These are phyloP conservation scores for Chrysoporthe austroafricana DNA, from an alignment of 2,329 filamentous ascomycete genomes.

Conservation along the genomic window DNA sequence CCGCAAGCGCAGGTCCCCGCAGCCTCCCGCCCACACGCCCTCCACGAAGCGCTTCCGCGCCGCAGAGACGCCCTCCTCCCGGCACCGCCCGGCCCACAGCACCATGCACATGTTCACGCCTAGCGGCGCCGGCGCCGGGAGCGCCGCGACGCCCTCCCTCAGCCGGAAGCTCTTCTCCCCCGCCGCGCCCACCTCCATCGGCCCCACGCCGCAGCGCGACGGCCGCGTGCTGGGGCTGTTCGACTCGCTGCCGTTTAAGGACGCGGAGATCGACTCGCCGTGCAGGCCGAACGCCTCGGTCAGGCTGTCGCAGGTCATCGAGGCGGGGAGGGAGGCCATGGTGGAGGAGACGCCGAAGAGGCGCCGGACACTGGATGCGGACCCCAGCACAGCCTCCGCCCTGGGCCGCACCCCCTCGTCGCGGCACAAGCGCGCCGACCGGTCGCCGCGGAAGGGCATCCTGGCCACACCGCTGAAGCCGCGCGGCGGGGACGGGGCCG, in stretches of 20 bases:
- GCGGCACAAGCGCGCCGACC: constrained; percentile 52
- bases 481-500: constrained; percentile 43
- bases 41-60: constrained; percentile 53
- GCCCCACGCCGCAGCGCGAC: constrained; percentile 80
- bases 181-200: constrained; percentile 63
- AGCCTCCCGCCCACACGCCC: constrained; percentile 48
- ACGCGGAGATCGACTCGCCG: constrained; percentile 48
- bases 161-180: constrained; percentile 65
- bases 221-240: constrained; percentile 79
- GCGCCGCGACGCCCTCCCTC: constrained; percentile 56
- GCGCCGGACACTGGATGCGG: constrained; percentile 30
- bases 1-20: constrained; percentile 47
- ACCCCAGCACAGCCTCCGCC: constrained; percentile 37
- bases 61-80: constrained; percentile 46
- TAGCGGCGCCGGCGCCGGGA: constrained; percentile 35
- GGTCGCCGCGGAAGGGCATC: constrained; percentile 19
- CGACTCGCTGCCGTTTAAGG: constrained; percentile 64
- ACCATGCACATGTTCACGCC: constrained; percentile 31
- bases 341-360: constrained; percentile 52
- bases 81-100: constrained; percentile 30
- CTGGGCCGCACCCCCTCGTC: constrained; percentile 57
- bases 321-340: constrained; percentile 39
- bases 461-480: constrained; percentile 60
- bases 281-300: constrained; percentile 47
- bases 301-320: constrained; percentile 34